These are phyloP conservation scores for Termitomyces sp. DNA, from an alignment of 768 basidiomycete species.

Conservation along the genomic window DNA sequence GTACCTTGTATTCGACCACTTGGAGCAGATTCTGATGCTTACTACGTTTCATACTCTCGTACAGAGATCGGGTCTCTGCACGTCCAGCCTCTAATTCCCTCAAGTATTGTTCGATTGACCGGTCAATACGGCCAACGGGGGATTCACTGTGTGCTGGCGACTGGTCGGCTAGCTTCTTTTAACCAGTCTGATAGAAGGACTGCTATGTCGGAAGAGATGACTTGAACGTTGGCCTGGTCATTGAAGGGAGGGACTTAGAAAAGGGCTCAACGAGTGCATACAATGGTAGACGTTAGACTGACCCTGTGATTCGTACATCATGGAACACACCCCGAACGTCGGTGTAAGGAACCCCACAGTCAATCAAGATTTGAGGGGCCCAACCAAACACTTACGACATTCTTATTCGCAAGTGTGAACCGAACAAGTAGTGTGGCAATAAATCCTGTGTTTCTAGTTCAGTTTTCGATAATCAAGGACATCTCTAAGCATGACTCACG, in stretches of 20 bases:
- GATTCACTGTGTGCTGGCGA: constrained; percentile 61
- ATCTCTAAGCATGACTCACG: constrained; percentile 41
- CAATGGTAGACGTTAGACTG: constrained; percentile 16
- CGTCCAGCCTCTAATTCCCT: constrained; percentile 59
- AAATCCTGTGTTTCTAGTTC: constrained; percentile 44
- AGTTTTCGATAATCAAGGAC: background rate
- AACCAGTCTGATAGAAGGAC: constrained; percentile 78
- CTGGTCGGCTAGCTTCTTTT: constrained; percentile 68
- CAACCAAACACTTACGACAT: constrained; percentile 67
- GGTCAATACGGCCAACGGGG: constrained; percentile 73
- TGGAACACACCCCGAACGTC: constrained; percentile 85
- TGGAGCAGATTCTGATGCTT: background rate
- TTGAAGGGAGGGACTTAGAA: constrained; percentile 78
- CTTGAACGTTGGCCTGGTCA: constrained; percentile 71
- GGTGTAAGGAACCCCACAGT: constrained; percentile 75
- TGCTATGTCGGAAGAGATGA: constrained; percentile 78
- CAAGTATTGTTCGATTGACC: constrained; percentile 69
- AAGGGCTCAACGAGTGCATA: background rate
- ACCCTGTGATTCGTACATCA: constrained; percentile 89
- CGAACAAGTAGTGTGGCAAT: constrained; percentile 71
- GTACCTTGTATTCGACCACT: background rate
- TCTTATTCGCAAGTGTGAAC: constrained; percentile 60
- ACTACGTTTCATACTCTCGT: constrained; percentile 69
- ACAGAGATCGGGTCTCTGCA: constrained; percentile 54
- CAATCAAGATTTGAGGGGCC: constrained; percentile 72